phyloP scores from a whole-genome alignment of 805 yeast species.

The Vanderwaltozyma polyspora region DNA sequence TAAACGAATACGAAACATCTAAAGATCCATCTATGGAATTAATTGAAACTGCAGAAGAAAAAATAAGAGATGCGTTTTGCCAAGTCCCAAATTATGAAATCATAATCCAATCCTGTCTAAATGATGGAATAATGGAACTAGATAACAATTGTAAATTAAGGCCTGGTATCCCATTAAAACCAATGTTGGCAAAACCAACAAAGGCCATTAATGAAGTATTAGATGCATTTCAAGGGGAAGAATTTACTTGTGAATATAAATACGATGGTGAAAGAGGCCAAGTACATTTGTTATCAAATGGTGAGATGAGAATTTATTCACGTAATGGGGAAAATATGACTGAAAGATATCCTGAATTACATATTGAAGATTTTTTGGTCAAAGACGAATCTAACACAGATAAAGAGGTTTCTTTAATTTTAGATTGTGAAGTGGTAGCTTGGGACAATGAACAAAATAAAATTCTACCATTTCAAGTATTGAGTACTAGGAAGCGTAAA shows the following conservation, averaged over 20 bases:
- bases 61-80: constrained; percentile 74
- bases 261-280: constrained; percentile 98
- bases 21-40: constrained; percentile 31
- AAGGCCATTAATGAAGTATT: constrained; percentile 86
- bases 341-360: constrained; percentile 85
- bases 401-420: constrained; percentile 44
- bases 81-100: constrained; percentile 85
- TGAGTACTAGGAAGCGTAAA: constrained; percentile 88
- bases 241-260: constrained; percentile 91
- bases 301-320: constrained; percentile 68
- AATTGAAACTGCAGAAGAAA: constrained; percentile 57
- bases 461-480: constrained; percentile 85
- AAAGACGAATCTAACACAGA: constrained; percentile 7
- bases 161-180: constrained; percentile 92
- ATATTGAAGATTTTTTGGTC: constrained; percentile 48
- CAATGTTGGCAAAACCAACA: constrained; percentile 97
- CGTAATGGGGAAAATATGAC: constrained; percentile 97
- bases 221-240: constrained; percentile 74
- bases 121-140: constrained; percentile 57
- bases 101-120: constrained; percentile 52
- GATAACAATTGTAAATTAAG: constrained; percentile 59
- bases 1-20: constrained; percentile 39
- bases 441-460: constrained; percentile 75
- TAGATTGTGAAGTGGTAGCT: constrained; percentile 97
- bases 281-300: constrained; percentile 60